phyloP scores from a whole-genome alignment of 1,139 yeast genomes.

The Kodamaea plutei region DNA sequence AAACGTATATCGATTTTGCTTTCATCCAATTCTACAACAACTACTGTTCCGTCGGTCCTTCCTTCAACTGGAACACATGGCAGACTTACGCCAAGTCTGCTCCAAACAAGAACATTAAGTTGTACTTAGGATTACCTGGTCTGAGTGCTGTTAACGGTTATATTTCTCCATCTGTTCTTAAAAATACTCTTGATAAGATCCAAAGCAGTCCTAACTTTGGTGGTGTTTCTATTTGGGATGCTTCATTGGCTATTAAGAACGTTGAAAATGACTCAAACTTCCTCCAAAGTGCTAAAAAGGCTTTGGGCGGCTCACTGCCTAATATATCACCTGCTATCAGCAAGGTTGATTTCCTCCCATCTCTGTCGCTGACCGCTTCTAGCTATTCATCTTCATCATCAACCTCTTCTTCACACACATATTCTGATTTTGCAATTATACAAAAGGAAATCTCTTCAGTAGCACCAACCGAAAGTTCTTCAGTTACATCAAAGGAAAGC shows the following conservation, averaged over 20 bases:
- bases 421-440: neutral
- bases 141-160: constrained; percentile 2
- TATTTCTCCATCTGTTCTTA: neutral
- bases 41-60: constrained; percentile 13
- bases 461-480: constrained; percentile 2
- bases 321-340: constrained; percentile 1
- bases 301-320: constrained; percentile 5
- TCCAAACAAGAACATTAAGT: constrained; percentile 15
- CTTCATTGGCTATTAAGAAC: constrained; percentile 15
- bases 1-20: constrained; percentile 15
- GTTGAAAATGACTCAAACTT: neutral
- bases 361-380: neutral
- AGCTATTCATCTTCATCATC: neutral
- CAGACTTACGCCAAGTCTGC: constrained; percentile 10
- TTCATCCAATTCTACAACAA: constrained; percentile 17
- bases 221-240: constrained; percentile 28
- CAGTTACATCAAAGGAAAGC: neutral
- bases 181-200: constrained; percentile 5
- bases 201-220: constrained; percentile 18
- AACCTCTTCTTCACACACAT: neutral
- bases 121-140: constrained; percentile 16
- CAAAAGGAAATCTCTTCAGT: neutral
- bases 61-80: constrained; percentile 19
- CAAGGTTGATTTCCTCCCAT: neutral
- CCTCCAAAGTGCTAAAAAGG: neutral